Evolutionary conservation across 1,284 basidiomycete species (phyloP), one percentile per base, ranked within the genome.

Genomic region (Tilletia setariae): DNA sequence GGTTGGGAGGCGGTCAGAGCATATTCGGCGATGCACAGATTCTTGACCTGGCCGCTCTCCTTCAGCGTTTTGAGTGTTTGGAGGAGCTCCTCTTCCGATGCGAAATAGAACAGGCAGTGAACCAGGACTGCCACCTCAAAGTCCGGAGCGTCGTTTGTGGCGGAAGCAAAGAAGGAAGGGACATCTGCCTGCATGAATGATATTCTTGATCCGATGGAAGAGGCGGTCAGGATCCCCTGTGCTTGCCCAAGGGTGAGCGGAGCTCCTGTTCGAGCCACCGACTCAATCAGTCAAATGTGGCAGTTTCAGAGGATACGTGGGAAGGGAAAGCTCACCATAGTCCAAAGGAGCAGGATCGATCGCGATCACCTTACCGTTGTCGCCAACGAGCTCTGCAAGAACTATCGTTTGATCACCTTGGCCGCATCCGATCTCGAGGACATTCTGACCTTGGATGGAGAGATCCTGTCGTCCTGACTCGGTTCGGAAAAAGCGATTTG

Each of bases 361-460:
- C 0, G 83, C 85, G 25, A 82, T 84, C 30, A 86, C 84, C 59
- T 83, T 82, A 1, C 85, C 85, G 0, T 66, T 69, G 0, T 75
- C 74, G 1, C 85, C 85, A 9, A 85, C 84, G 7, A 81, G 78
- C 16, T 78, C 75, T 23, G 85, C 85, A 1, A 86, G 78, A 1
- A 80, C 84, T 19, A 82, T 77, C 0, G 85, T 85, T 67, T 82
- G 83, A 67, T 86, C 85, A 13, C 85, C 85, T 65, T 85, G 85
- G 0, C 85, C 85, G 70, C 85, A 85, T 42, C 85, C 85, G 15
- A 86, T 72, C 70, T 86, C 85, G 1, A 86, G 76, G 2, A 86
- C 76, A 2, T 70, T 72, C 40, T 77, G 76, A 2, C 84, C 84
- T 1, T 66, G 3, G 32, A 61, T 35, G 9, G 28, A 25, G 2